phyloP scores from a whole-genome alignment of 83 land plant genomes.

The Larix sibirica region DNA sequence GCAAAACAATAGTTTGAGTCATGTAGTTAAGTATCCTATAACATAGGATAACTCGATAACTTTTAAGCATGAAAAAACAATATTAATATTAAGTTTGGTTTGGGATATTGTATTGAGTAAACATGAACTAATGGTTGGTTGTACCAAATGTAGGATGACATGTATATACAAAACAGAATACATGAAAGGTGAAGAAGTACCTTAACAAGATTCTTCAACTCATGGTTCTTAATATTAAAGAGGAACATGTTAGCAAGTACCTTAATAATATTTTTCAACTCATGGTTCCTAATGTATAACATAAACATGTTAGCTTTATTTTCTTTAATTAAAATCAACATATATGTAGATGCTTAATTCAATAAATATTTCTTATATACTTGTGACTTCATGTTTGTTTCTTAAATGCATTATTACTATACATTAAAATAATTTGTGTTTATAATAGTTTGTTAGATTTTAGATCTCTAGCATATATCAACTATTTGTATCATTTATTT shows the following conservation, averaged over 20 bases:
- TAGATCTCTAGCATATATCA: not conserved
- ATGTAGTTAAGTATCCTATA: no score
- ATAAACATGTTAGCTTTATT: constrained; percentile 33
- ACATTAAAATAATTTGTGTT: not conserved
- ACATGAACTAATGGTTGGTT: not conserved
- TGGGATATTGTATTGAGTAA: not conserved
- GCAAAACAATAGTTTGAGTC: no score
- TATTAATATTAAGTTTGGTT: not conserved
- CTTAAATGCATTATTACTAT: no score
- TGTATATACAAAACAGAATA: constrained; percentile 50
- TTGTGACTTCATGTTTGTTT: not conserved
- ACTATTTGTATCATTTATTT: not conserved
- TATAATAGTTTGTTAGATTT: not conserved
- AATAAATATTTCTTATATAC: not conserved
- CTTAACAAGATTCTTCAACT: constrained; percentile 45
- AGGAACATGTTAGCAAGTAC: no score
- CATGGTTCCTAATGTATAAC: not conserved
- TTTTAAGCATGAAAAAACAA: no score
- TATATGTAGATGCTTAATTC: not conserved
- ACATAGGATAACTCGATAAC: no score
- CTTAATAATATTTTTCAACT: no score
- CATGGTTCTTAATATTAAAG: constrained; percentile 18
- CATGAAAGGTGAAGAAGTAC: constrained; percentile 54
- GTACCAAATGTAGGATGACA: constrained; percentile 30
- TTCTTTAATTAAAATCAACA: not conserved